Conservation (phyloP, 148 eudicot species). For the Rhododendron ovatum region DNA sequence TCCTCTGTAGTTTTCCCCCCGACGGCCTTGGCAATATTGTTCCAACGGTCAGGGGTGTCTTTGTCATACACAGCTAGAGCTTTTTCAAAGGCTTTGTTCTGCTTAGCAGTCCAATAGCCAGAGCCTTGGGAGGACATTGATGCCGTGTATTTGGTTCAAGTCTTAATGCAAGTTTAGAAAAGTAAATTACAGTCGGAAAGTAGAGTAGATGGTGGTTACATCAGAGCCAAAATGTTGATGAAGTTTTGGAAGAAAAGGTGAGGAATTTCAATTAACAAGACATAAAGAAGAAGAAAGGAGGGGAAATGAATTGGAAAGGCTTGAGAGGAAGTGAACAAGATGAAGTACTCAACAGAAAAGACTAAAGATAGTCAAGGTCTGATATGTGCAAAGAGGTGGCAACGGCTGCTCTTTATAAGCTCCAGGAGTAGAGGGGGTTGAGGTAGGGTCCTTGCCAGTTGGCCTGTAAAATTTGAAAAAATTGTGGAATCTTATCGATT, state of each 20-base stretch:
- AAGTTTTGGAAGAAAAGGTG: background rate
- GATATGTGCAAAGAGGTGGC: slow-evolving; percentile 37
- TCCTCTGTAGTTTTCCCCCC: slow-evolving; percentile 47
- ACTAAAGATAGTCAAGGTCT: slow-evolving; percentile 16
- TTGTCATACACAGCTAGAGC: slow-evolving; percentile 45
- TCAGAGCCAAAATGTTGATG: background rate
- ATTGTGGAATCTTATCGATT: slow-evolving; percentile 30
- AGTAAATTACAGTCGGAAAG: background rate
- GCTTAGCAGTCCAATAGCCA: slow-evolving; percentile 44
- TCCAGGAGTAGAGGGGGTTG: slow-evolving; percentile 28
- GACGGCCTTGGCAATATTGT: slow-evolving; percentile 38
- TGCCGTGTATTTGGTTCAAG: slow-evolving; percentile 23
- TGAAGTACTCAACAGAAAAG: background rate
- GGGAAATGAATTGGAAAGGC: background rate
- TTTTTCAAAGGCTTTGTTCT: slow-evolving; percentile 42
- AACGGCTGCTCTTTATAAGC: slow-evolving; percentile 50
- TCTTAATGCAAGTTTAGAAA: background rate
- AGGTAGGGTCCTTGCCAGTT: slow-evolving; percentile 57
- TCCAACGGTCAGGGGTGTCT: slow-evolving; percentile 47
- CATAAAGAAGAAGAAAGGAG: background rate
- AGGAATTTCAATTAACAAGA: background rate
- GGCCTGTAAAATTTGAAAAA: slow-evolving; percentile 25
- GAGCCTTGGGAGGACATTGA: slow-evolving; percentile 33
- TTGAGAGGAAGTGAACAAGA: background rate
- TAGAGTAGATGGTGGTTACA: background rate